Base-by-base conservation (phyloP, 2,329 filamentous ascomycete genomes). In the Trichoderma oligosporum region DNA sequence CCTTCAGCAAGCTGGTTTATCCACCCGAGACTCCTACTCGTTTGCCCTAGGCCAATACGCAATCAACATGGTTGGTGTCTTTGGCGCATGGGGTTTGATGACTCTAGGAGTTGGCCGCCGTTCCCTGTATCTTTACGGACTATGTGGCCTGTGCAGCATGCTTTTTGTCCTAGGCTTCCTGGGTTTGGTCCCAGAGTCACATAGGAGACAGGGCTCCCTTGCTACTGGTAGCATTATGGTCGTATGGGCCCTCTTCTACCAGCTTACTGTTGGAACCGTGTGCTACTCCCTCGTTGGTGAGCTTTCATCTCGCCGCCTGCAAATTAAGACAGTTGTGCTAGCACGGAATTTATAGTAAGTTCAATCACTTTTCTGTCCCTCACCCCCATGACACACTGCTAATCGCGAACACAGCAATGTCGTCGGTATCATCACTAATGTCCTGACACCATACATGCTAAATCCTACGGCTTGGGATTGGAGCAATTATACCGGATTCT, bases 271-370 rank as follows among this genome's bases (percentile, higher is more conserved):
- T 47, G 91, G 91, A 36, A 94, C 91, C 0, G 90, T 96, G 7
- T 91, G 88, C 72, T 96, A 95, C 74, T 94, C 90, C 0, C 82
- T 96, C 9, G 91, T 96, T 4, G 84, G 88, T 1, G 91, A 96
- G 70, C 74, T 96, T 20, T 91, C 90, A 0, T 91, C 90, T 0
- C 83, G 89, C 12, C 82, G 91, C 2, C 79, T 97, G 31, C 88
- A 92, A 68, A 92, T 95, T 76, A 96, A 96, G 77, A 96, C 92
- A 0, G 88, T 96, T 20, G 91, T 94, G 1, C 81, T 96, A 2
- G 91, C 88, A 1, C 87, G 91, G 56, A 89, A 90, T 64, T 75
- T 91, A 44, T 89, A 88, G 79, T 82, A 70, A 71, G 79, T 74
- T 18, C 1, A n/a, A 22, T 18, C 22, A 9, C 35, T 16, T 12